Base-by-base conservation (phyloP, 345 rosid species). In the Dipteronia dyeriana region DNA sequence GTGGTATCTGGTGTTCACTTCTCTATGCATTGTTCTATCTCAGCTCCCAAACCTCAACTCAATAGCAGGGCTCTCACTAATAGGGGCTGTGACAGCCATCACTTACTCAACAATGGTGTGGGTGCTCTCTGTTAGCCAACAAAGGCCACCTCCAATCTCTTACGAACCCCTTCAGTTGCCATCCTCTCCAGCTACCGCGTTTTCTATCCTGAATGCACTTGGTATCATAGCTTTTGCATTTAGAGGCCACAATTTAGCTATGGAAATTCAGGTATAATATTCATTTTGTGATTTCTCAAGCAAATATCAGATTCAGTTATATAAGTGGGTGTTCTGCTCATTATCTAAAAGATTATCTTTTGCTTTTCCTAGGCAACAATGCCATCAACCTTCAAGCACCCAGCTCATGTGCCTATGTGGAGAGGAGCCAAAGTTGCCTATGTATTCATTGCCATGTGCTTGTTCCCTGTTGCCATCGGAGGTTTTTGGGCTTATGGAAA, bases 321-420 rank as follows among this genome's bases (percentile, higher is more conserved):
- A 41, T 22, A 9, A 25, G 5, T 16, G 63, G 60, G 59, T 62
- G 39, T 45, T 61, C 10, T 0, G 16, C 26, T 69, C 20, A 0
- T 70, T 12, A 59, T 76, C 49, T 45, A 61, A 73, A 60, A 57
- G 64, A 73, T 14, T 51, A 23, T 25, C 34, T 66, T 61, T 63
- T 73, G 59, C 29, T 76, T 78, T 65, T 73, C 41, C 60, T 77
- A 95, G 98, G 91, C 99, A 70, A 95, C 99, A 23, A 95, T 95
- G 99, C 98, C 99, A 74, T 95, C 99, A 26, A 95, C 98, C 11
- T 90, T 93, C 77, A 95, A 95, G 88, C 98, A 91, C 79, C 99
- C 99, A 9, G 98, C 99, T 82, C 97, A 91, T 79, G 94, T 95
- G 45, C 99, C 98, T 17, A 95, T 93, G 99, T 92, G 99, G 99